These are phyloP conservation scores for Rhodomyrtus tomentosa DNA, from an alignment of 345 rosid genomes.

Conservation along the genomic window DNA sequence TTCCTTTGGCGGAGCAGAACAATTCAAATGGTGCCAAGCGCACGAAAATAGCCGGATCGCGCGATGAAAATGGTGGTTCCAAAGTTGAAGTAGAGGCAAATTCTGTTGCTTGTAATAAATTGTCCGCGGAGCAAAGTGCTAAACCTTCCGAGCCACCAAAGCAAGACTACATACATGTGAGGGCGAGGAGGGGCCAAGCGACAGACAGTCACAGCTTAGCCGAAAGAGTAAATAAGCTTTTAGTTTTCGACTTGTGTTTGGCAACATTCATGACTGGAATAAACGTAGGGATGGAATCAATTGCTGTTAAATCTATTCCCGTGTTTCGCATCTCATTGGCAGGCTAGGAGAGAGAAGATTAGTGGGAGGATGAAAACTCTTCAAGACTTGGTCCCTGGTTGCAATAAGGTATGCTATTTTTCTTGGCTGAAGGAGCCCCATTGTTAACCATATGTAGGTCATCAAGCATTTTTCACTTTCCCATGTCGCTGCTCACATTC, in stretches of 20 bases:
- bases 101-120: slow-evolving; percentile 51
- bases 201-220: slow-evolving; percentile 98
- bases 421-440: background rate
- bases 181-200: slow-evolving; percentile 98
- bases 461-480: background rate
- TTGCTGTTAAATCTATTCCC: background rate
- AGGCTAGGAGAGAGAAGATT: slow-evolving; percentile 98
- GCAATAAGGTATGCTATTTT: slow-evolving; percentile 58
- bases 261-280: background rate
- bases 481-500: background rate
- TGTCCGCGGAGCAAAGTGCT: slow-evolving; percentile 26
- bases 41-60: slow-evolving; percentile 25
- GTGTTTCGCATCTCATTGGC: slow-evolving; percentile 1
- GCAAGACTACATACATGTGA: slow-evolving; percentile 89
- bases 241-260: background rate
- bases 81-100: slow-evolving; percentile 57
- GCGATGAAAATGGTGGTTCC: slow-evolving; percentile 37
- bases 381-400: slow-evolving; percentile 93
- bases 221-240: slow-evolving; percentile 60
- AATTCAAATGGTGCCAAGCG: slow-evolving; percentile 45
- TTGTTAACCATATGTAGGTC: background rate
- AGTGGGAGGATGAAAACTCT: slow-evolving; percentile 93
- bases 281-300: background rate
- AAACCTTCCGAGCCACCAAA: slow-evolving; percentile 67
- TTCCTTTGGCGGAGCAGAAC: slow-evolving; percentile 17